These are phyloP conservation scores for Phialophora tarda DNA, from an alignment of 2,329 filamentous ascomycete species.

Conservation along the genomic window DNA sequence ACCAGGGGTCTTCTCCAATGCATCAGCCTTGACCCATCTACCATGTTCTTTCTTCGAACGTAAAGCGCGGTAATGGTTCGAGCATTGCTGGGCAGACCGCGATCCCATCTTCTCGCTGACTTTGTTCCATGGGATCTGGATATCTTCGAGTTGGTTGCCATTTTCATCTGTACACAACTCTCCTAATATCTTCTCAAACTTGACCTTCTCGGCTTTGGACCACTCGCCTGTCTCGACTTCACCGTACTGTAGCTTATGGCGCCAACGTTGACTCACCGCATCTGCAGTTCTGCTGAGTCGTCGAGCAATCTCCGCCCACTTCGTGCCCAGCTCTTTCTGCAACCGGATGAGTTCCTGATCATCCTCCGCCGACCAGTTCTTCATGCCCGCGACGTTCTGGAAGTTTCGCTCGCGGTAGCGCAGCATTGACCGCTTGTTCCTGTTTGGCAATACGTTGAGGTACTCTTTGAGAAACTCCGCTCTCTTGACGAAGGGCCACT, in stretches of 20 bases:
- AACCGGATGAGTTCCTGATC: constrained; percentile 49
- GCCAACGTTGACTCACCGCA: constrained; percentile 52
- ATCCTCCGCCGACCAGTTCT: constrained; percentile 49
- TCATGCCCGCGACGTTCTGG: constrained; percentile 46
- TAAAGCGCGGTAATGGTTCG: constrained; percentile 37
- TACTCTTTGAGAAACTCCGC: constrained; percentile 47
- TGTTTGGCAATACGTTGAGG: constrained; percentile 45
- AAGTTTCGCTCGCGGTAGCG: constrained; percentile 53
- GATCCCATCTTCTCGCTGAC: constrained; percentile 38
- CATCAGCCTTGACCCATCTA: constrained; percentile 29
- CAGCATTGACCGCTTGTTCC: constrained; percentile 48
- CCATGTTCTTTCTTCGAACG: constrained; percentile 30
- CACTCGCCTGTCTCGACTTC: constrained; percentile 47
- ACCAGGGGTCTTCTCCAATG: constrained; percentile 28
- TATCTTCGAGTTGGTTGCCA: constrained; percentile 43
- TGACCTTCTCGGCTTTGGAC: constrained; percentile 44
- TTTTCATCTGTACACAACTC: constrained; percentile 32
- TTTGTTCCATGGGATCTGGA: constrained; percentile 35
- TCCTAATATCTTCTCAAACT: constrained; percentile 41
- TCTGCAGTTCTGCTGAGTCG: constrained; percentile 48
- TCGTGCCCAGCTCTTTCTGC: constrained; percentile 43
- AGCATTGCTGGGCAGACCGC: constrained; percentile 39
- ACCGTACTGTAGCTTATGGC: constrained; percentile 49
- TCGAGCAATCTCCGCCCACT: constrained; percentile 48
- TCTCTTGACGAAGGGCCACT: constrained; percentile 40